Evolutionary conservation across 805 yeast genomes (phyloP).

Genomic region (Kodamaea neixiangensis): DNA sequence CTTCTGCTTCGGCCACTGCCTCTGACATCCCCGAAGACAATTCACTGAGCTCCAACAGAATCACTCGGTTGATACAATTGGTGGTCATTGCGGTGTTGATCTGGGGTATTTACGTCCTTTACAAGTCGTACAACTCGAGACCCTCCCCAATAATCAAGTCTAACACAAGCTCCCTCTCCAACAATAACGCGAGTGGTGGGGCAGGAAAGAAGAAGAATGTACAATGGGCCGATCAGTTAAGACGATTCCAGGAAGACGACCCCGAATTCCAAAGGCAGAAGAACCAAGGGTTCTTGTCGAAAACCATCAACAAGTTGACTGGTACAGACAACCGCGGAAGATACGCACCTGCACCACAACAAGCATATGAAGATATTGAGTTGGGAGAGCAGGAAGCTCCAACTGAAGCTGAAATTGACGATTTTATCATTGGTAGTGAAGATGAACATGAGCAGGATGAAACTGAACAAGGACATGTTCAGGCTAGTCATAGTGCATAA

Average conservation of each 20-base stretch:
- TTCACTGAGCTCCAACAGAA: conserved; percentile 18
- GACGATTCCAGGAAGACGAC: conserved; percentile 35
- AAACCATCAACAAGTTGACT: conserved; percentile 34
- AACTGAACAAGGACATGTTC: conserved; percentile 9
- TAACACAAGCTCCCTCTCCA: conserved; percentile 21
- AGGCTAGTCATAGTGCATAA: conserved; percentile 4
- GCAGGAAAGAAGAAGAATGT: conserved; percentile 44
- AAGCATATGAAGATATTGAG: conserved; percentile 27
- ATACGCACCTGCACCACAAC: conserved; percentile 26
- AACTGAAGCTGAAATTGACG: conserved; percentile 25
- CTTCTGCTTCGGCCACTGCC: conserved; percentile 5
- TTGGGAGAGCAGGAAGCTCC: conserved; percentile 25
- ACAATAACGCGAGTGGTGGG: conserved; percentile 6
- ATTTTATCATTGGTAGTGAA: conserved; percentile 51
- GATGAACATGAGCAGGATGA: conserved; percentile 34
- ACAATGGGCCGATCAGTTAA: conserved; percentile 49
- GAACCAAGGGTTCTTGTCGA: conserved; percentile 39
- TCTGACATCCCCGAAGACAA: not conserved
- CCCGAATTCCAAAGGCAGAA: conserved; percentile 19
- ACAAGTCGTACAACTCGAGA: conserved; percentile 36
- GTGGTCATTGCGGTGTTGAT: conserved; percentile 37
- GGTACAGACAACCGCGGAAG: conserved; percentile 27
- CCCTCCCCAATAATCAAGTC: conserved; percentile 44
- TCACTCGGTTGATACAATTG: conserved; percentile 43
- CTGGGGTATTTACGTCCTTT: conserved; percentile 44